phyloP scores from a whole-genome alignment of 208 protist species.

The Trypanosoma rangeli region DNA sequence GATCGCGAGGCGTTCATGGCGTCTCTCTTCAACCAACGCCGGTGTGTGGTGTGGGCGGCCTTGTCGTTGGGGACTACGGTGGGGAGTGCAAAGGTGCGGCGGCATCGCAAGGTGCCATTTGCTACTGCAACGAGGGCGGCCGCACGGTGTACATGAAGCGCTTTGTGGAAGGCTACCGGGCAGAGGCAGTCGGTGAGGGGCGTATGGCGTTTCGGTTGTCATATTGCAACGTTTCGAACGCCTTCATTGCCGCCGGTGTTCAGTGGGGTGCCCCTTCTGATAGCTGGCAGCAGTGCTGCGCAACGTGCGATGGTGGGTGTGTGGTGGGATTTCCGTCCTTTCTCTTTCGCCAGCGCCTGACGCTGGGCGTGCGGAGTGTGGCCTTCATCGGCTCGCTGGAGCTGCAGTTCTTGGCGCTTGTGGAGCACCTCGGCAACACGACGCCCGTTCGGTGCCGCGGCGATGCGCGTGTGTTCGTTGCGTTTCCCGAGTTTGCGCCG shows the following conservation, averaged over 20 bases:
- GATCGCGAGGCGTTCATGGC: slow-evolving; percentile 10
- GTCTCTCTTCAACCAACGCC: slow-evolving; percentile 28
- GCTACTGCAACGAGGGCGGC: slow-evolving; percentile 25
- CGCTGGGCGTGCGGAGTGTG: not conserved
- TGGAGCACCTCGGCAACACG: slow-evolving; percentile 10
- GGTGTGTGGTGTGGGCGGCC: slow-evolving; percentile 27
- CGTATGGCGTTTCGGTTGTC: not conserved
- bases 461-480: slow-evolving; percentile 27
- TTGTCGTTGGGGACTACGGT: slow-evolving; percentile 33
- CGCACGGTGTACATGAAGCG: slow-evolving; percentile 16
- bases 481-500: slow-evolving; percentile 35
- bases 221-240: not conserved
- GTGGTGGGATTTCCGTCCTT: no score
- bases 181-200: not conserved
- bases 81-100: slow-evolving; percentile 6
- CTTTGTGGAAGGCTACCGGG: not conserved
- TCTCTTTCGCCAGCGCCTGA: not conserved
- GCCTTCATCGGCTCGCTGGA: slow-evolving; percentile 11
- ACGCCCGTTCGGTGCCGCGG: slow-evolving; percentile 5
- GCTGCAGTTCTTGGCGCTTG: slow-evolving; percentile 26
- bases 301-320: no score
- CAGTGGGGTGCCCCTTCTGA: not conserved
- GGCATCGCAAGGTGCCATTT: slow-evolving; percentile 1
- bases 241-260: no score
- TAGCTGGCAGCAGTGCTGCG: no score